Evolutionary conservation across 2,329 filamentous ascomycete species (phyloP).

Genomic region (Diaporthe amygdali): DNA sequence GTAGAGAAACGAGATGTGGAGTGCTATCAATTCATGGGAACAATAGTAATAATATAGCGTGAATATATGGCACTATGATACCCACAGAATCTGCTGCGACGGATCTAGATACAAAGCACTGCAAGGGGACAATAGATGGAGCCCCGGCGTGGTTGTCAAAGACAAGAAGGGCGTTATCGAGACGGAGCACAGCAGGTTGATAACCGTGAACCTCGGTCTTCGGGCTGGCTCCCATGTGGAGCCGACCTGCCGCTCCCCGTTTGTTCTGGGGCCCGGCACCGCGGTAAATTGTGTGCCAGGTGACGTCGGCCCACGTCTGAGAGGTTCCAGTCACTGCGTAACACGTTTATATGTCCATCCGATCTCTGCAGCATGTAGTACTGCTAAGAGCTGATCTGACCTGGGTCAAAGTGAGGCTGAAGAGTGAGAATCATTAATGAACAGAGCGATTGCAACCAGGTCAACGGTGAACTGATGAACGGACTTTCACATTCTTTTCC

Average conservation of each 20-base stretch:
- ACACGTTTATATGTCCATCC: background rate
- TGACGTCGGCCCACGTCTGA: background rate
- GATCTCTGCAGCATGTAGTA: background rate
- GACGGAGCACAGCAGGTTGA: constrained; percentile 2
- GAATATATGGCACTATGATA: background rate
- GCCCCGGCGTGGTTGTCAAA: background rate
- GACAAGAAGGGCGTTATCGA: background rate
- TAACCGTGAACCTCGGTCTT: constrained; percentile 21
- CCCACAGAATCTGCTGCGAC: background rate
- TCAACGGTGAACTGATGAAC: background rate
- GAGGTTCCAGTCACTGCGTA: background rate
- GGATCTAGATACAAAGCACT: background rate
- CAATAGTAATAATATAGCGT: background rate
- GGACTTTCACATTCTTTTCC: background rate
- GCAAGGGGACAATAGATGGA: background rate
- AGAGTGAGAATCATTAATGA: background rate
- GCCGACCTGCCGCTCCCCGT: constrained; percentile 10
- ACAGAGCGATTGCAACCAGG: background rate
- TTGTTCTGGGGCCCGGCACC: background rate
- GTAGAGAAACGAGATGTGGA: background rate
- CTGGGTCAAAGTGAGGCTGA: background rate
- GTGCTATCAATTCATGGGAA: background rate
- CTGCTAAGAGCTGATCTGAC: background rate
- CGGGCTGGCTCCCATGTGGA: constrained; percentile 16
- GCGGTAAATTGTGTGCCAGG: background rate